Evolutionary conservation across 2,329 filamentous ascomycete species (phyloP), one percentile per base, ranked within the genome.

Genomic region (Paradendryphiella salina): DNA sequence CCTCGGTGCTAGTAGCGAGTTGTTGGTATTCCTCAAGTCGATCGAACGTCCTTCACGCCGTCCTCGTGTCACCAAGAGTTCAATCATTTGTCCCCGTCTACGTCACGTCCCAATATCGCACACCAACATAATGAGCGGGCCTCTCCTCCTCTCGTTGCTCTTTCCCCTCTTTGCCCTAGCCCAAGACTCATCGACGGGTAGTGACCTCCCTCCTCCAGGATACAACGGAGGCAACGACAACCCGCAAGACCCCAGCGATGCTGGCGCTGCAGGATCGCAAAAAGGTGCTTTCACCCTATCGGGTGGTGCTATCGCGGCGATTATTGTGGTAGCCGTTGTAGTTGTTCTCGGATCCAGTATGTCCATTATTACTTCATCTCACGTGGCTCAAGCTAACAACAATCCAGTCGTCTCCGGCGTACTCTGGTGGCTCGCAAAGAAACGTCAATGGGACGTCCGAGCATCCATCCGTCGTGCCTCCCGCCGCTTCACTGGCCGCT

Each of bases 351-450:
- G 88, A 51, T 88, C 88, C 71, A 82, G 89, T 92, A 78, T 69
- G 83, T 73, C 28, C 15, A 13, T 28, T 21, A 38, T 21, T 21
- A 36, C 33, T 29, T 31, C 10, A 20, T 5, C 13, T 20, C 9
- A 6, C n/a, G 26, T 11, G 34, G 5, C 11, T 6, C 5, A 17
- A 23, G 45, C 49, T 67, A 57, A 67, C 58, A 23, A 10, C 5
- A 11, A 15, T 38, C 33, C 59, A 88, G 87, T 86, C 56, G 79
- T 79, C 17, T 86, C 82, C 28, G 82, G 85, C 2, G 75, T 84
- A 2, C 82, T 94, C 21, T 95, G 88, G 76, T 90, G 86, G 71
- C 71, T 93, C 31, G 88, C 90, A 47, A 94, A 94, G 79, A 91
- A 90, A 76, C 84, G 86, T 38, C 88, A 92, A 72, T 94, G 90